Conservation (phyloP, 306 rosid species). For the Fagus crenata region DNA sequence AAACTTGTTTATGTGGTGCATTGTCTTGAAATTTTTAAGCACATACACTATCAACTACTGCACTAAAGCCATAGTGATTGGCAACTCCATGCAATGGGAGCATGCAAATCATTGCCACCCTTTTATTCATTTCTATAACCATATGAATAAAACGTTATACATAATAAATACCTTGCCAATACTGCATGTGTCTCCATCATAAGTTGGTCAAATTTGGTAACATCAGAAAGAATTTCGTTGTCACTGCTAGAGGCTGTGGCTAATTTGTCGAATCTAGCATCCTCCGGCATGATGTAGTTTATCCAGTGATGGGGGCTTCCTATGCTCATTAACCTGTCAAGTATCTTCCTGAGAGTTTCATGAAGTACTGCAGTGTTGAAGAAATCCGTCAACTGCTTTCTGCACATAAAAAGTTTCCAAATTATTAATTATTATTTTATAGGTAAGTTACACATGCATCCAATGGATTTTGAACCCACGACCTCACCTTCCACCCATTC, state of each 20-base stretch:
- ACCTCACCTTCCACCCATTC: too few species aligned
- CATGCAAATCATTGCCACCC: conserved; percentile 10
- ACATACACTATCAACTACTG: neutral
- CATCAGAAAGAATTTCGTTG: conserved; percentile 34
- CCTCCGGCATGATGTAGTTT: conserved; percentile 76
- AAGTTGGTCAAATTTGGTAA: conserved; percentile 70
- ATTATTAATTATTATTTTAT: conserved; percentile 17
- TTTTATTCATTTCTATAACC: conserved; percentile 15
- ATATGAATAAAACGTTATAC: conserved; percentile 11
- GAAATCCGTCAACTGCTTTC: conserved; percentile 67
- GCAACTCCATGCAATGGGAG: neutral
- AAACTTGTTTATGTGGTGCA: neutral
- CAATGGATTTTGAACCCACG: too few species aligned
- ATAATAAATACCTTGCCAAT: conserved; percentile 62
- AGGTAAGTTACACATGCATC: too few species aligned
- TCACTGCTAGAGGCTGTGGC: conserved; percentile 39
- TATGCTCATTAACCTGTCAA: conserved; percentile 63
- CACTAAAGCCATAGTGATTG: neutral
- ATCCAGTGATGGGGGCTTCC: conserved; percentile 75
- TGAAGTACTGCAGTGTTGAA: conserved; percentile 59
- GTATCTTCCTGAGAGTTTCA: conserved; percentile 61
- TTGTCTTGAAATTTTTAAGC: neutral
- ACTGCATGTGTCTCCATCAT: conserved; percentile 76
- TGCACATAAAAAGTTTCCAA: conserved; percentile 46
- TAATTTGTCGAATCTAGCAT: conserved; percentile 33